Percentiles rank a stretch among this genome's conserved stretches.
Conservation (phyloP, 108 stramenopile species). For the Fragilaria crotonensis region DNA sequence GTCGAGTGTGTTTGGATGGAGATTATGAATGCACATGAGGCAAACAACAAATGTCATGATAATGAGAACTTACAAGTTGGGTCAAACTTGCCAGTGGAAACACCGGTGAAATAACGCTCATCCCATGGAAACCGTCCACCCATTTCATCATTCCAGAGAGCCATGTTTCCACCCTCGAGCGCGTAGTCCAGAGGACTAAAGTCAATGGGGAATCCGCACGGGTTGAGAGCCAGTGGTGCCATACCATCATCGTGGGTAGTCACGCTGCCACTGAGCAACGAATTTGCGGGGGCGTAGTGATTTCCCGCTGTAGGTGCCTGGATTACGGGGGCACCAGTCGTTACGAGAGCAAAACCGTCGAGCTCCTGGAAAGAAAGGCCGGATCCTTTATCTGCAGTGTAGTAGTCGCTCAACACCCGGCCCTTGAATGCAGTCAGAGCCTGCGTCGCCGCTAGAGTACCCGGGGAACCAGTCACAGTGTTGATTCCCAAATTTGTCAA, state of each 20-base stretch:
- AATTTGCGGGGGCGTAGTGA: slow-evolving; percentile 41
- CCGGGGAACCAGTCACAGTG: slow-evolving; percentile 26
- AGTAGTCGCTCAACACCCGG: slow-evolving; percentile 39
- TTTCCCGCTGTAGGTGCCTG: slow-evolving; percentile 31
- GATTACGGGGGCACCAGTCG: slow-evolving; percentile 27
- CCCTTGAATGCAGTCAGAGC: slow-evolving; percentile 35
- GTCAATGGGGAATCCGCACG: slow-evolving; percentile 40
- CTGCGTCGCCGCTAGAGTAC: slow-evolving; percentile 5
- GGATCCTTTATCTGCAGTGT: slow-evolving; percentile 37
- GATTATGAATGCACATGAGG: slow-evolving; percentile 3
- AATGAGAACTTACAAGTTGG: neutral
- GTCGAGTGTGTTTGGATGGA: slow-evolving; percentile 38
- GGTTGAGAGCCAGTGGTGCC: slow-evolving; percentile 32
- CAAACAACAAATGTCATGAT: neutral
- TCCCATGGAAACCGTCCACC: slow-evolving; percentile 53
- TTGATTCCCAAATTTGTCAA: slow-evolving; percentile 35
- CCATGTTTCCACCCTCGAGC: slow-evolving; percentile 49
- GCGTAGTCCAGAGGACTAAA: slow-evolving; percentile 29
- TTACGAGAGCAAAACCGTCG: slow-evolving; percentile 27
- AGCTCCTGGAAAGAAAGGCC: slow-evolving; percentile 41
- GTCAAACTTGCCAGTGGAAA: neutral
- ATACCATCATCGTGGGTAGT: slow-evolving; percentile 27
- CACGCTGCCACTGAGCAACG: slow-evolving; percentile 31
- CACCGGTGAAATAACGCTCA: slow-evolving; percentile 20
- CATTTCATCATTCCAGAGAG: slow-evolving; percentile 41